Conservation (phyloP, 75 land plant species). For the Picea sitchensis region DNA sequence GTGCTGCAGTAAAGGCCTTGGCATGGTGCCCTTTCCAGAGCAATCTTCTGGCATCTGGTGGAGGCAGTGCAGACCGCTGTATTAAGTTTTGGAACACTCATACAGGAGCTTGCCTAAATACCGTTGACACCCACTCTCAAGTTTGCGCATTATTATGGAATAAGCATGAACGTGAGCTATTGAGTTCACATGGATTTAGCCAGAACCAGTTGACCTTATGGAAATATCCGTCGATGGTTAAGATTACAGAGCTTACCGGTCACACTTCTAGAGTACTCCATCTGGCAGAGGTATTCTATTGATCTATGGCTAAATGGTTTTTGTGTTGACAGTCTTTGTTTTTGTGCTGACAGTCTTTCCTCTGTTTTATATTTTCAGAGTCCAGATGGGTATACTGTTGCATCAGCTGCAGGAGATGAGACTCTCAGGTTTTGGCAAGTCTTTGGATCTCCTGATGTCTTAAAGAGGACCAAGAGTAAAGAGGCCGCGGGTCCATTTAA, state of each 20-base stretch:
- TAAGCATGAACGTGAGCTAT: conserved; percentile 74
- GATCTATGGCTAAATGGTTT: background rate
- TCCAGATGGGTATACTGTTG: conserved; percentile 91
- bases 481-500: background rate
- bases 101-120: conserved; percentile 68
- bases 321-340: background rate
- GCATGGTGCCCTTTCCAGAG: conserved; percentile 90
- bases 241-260: conserved; percentile 68
- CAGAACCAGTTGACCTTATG: conserved; percentile 61
- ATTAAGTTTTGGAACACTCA: conserved; percentile 73
- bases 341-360: background rate
- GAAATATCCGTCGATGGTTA: conserved; percentile 76
- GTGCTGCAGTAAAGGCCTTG: conserved; percentile 69
- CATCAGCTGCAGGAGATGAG: conserved; percentile 86
- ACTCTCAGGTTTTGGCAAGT: conserved; percentile 90
- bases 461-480: conserved; percentile 16
- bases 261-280: conserved; percentile 64
- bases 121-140: conserved; percentile 81
- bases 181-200: conserved; percentile 83
- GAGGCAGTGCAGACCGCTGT: conserved; percentile 47
- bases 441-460: conserved; percentile 63
- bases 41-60: conserved; percentile 56
- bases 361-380: conserved; percentile 13
- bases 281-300: conserved; percentile 51
- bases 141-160: conserved; percentile 84